Evolutionary conservation across 441 rosid genomes (phyloP).

Genomic region (Kokia cookei): DNA sequence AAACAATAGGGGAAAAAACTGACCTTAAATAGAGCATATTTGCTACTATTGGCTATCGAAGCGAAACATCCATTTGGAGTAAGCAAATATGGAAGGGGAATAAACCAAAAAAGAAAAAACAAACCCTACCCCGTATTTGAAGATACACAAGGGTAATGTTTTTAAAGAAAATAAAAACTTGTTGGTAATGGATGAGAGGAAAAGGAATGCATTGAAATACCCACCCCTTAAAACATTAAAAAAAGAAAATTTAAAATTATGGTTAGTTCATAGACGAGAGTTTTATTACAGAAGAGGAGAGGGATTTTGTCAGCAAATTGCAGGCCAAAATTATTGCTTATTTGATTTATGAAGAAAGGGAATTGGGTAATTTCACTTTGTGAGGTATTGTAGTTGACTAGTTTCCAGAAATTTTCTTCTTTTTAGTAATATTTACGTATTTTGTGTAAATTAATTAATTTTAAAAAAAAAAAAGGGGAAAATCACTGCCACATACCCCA

Average conservation of each 20-base stretch:
- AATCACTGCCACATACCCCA: too few relatives aligned
- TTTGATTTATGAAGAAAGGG: neutral
- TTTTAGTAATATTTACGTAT: too few relatives aligned
- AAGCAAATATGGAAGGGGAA: neutral
- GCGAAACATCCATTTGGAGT: slow-evolving; percentile 14
- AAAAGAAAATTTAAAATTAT: neutral
- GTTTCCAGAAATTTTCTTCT: neutral
- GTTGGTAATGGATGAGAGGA: neutral
- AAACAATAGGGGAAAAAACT: slow-evolving; percentile 3
- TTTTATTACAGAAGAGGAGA: neutral
- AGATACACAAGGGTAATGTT: neutral
- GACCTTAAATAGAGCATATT: slow-evolving; percentile 51
- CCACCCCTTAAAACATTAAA: neutral
- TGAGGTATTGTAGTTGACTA: neutral
- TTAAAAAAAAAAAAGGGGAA: too few relatives aligned
- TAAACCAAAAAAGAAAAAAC: neutral
- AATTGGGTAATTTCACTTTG: neutral
- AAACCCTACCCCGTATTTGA: neutral
- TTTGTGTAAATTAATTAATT: too few relatives aligned
- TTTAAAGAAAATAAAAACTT: neutral
- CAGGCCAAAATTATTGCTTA: neutral
- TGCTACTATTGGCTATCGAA: slow-evolving; percentile 29
- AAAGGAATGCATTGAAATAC: neutral
- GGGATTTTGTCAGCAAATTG: neutral
- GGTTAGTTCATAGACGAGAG: neutral